These are phyloP conservation scores for Ochromonas danica DNA, from an alignment of 108 stramenopile species.

Conservation along the genomic window DNA sequence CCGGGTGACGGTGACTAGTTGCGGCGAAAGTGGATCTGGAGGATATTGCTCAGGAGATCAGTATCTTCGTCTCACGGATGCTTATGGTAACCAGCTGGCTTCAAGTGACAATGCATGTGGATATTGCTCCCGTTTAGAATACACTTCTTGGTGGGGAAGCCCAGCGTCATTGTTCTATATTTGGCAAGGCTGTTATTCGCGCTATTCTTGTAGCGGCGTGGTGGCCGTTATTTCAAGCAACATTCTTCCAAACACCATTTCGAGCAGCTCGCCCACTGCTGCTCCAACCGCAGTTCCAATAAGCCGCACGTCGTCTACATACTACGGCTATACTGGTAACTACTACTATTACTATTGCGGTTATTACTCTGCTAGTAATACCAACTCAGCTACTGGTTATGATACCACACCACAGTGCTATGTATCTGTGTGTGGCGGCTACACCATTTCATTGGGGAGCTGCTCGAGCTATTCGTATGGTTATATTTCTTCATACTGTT, in stretches of 20 bases:
- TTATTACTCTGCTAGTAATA: too few species aligned
- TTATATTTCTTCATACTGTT: too few species aligned
- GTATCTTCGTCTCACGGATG: background rate
- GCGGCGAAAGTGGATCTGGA: too few species aligned
- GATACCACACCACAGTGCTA: background rate
- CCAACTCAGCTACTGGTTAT: background rate
- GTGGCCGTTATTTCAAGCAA: too few species aligned
- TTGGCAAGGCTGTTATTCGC: background rate
- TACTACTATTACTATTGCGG: too few species aligned
- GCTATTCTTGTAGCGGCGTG: background rate
- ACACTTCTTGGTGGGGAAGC: background rate
- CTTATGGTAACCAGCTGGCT: background rate
- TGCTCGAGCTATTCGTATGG: too few species aligned
- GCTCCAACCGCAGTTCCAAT: constrained; percentile 13
- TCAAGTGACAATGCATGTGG: background rate
- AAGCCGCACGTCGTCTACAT: constrained; percentile 13
- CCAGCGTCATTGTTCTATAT: background rate
- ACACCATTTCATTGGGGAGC: too few species aligned
- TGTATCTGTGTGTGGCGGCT: constrained; percentile 14
- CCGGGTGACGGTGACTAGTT: too few species aligned
- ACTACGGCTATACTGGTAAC: constrained; percentile 15
- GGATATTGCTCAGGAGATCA: background rate
- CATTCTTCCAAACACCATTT: too few species aligned
- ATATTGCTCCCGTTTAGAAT: background rate
- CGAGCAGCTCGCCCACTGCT: too few species aligned